Evolutionary conservation across 2,329 filamentous ascomycete genomes (phyloP), one percentile per base, ranked within the genome.

Genomic region (Kalaharituber pfeilii): DNA sequence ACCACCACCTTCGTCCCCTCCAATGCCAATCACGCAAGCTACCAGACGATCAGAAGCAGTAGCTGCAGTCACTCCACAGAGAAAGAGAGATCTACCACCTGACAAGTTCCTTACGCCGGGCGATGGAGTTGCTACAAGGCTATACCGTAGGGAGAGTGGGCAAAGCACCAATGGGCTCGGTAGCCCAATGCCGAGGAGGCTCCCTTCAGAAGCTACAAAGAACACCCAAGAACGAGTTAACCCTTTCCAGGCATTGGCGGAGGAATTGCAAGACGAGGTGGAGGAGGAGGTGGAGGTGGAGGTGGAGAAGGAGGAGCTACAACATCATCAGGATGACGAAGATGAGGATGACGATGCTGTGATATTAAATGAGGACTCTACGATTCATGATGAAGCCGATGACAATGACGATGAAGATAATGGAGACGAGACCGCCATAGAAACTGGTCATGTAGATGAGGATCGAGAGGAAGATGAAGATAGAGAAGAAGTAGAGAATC

Each of bases 401-500:
- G 42, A 22, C 11, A 22, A 22, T 20, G 42, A 47, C 2, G 42
- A 47, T 20, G 42, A 47, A 25, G 42, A 47, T 39, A 18, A 39
- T 15, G 33, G 33, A 9, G 7, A 39, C 20, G 7, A 39, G 15
- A 39, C 33, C 20, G 20, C 20, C 33, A 39, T 39, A 18, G 33
- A 39, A 9, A 39, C 15, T 39, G 20, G 33, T 5, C 33, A 39
- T 18, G 33, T 15, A 22, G 42, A 47, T 5, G 42, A 47, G 24
- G 42, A 45, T 11, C 13, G 22, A 45, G 42, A 45, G 20, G 42
- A 45, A 3, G 27, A 20, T 8, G n/a, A 7, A 55, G n/a, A 57
- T 64, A 6, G 65, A 69, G 53, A 51, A 56, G n/a, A 65, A 65
- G 4, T 66, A 65, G 25, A 63, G 60, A 39, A 63, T 58, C 50